Conservation (phyloP, 2,329 filamentous ascomycete species). For the Sarocladium brachiariae region DNA sequence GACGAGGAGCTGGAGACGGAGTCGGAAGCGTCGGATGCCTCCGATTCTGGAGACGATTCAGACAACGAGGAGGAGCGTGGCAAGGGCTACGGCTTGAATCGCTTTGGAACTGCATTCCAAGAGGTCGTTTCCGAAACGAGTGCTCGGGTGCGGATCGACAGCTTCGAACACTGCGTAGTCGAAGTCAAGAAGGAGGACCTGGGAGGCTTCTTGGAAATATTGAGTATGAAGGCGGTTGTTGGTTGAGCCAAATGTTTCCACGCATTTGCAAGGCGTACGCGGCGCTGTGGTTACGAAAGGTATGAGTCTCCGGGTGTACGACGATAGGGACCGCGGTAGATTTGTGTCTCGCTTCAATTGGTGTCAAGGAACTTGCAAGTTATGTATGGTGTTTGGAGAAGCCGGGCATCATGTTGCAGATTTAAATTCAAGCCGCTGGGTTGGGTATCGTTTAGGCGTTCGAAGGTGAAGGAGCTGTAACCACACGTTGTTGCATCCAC, state of each 20-base stretch:
- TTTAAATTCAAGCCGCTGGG: background rate
- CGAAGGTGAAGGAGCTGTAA: background rate
- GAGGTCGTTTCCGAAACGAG: slow-evolving; percentile 90
- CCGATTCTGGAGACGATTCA: slow-evolving; percentile 44
- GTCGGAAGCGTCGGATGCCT: slow-evolving; percentile 33
- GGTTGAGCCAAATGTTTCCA: slow-evolving; percentile 31
- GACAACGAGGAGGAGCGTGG: slow-evolving; percentile 47
- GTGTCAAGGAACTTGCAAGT: background rate
- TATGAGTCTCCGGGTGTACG: background rate
- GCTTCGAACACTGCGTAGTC: slow-evolving; percentile 94
- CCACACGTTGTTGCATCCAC: background rate
- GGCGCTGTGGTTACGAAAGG: slow-evolving; percentile 3
- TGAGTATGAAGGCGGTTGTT: slow-evolving; percentile 86
- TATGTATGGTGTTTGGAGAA: background rate
- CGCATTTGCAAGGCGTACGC: background rate
- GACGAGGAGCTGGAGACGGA: slow-evolving; percentile 44
- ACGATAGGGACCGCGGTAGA: background rate
- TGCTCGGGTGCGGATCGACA: slow-evolving; percentile 84
- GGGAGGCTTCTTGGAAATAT: slow-evolving; percentile 77
- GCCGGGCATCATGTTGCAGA: background rate
- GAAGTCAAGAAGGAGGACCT: slow-evolving; percentile 97
- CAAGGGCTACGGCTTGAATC: slow-evolving; percentile 71
- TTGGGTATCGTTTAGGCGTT: background rate
- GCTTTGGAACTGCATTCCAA: slow-evolving; percentile 92
- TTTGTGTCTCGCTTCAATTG: background rate